Evolutionary conservation across 2,329 filamentous ascomycete genomes (phyloP), one percentile per base, ranked within the genome.

Genomic region (Pyrenochaeta sp.): DNA sequence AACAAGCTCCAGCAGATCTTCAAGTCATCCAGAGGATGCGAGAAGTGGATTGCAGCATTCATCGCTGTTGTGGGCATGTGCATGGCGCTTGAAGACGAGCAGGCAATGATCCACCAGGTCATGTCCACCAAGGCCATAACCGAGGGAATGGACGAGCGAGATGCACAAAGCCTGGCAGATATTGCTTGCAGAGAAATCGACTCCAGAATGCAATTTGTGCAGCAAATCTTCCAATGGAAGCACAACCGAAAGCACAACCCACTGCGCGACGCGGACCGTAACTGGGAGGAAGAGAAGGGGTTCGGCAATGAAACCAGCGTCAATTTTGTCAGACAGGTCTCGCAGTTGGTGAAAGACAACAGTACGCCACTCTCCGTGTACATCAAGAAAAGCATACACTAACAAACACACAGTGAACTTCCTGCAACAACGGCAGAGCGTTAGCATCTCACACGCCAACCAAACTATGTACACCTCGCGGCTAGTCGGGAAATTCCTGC

Each of bases 1-100:
- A 76, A 75, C 46, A 74, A 74, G 48, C 66, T 77, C 11, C 75
- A 79, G 48, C 70, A 76, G 19, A 74, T 76, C 15, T 71, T 78
- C 36, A 74, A 75, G 48, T 69, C 67, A 6, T 70, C 61, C 28
- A 72, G 71, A 26, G 75, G 75, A 38, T 72, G 72, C 41, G 64
- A 69, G 27, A 74, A 73, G 19, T 78, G 76, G 76, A 63, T 77
- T 5, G 65, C 70, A 0, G 71, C 75, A 1, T 78, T 79, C 48
- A 68, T 74, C 36, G 68, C 73, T 18, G 72, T 77, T 27, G 64
- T 78, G 1, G 75, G 75, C 23, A 71, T 79, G 41, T 74, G 71
- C 18, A 77, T 78, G 72, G 74, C 73, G 3, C 65, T 75, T 13
- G 77, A 79, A 49, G 74, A 77, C 43, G 69, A 74, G 21, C 76